Conservation (phyloP, 495 filamentous ascomycete genomes). For the Choiromyces venosus region DNA sequence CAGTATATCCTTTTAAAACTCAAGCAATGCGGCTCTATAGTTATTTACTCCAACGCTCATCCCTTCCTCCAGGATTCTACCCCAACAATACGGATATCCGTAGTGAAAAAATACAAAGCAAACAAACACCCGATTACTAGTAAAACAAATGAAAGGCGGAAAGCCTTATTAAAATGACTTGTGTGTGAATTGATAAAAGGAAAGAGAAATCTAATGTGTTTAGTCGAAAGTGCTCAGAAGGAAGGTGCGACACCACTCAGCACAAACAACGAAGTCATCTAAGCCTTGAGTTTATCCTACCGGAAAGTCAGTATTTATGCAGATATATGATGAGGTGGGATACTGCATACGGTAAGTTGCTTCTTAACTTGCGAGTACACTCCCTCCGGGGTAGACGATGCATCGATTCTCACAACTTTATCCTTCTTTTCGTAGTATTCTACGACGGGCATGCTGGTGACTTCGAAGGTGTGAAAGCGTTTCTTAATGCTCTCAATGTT, state of each 20-base stretch:
- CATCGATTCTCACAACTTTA: slow-evolving; percentile 72
- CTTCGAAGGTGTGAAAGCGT: slow-evolving; percentile 84
- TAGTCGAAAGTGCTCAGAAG: neutral
- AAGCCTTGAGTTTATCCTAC: neutral
- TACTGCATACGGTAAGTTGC: slow-evolving; percentile 42
- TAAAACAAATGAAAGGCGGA: neutral
- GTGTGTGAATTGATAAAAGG: neutral
- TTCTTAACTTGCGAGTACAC: slow-evolving; percentile 67
- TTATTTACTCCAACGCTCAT: neutral
- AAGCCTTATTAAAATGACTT: neutral
- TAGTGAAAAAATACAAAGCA: neutral
- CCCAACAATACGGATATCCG: neutral
- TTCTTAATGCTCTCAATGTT: slow-evolving; percentile 94
- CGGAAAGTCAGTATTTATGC: neutral
- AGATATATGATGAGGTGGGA: neutral
- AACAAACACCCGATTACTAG: neutral
- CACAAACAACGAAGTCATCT: neutral
- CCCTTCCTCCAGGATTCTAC: neutral
- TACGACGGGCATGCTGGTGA: slow-evolving; percentile 96
- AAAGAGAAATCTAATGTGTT: neutral
- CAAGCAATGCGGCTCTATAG: neutral
- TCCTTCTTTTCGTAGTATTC: slow-evolving; percentile 69
- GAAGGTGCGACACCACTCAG: neutral
- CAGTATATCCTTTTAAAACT: neutral
- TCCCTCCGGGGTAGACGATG: slow-evolving; percentile 60